Percentiles rank a stretch among this genome's conserved stretches.
Conservation (phyloP, 2,329 filamentous ascomycete species). For the Thelonectria olida region DNA sequence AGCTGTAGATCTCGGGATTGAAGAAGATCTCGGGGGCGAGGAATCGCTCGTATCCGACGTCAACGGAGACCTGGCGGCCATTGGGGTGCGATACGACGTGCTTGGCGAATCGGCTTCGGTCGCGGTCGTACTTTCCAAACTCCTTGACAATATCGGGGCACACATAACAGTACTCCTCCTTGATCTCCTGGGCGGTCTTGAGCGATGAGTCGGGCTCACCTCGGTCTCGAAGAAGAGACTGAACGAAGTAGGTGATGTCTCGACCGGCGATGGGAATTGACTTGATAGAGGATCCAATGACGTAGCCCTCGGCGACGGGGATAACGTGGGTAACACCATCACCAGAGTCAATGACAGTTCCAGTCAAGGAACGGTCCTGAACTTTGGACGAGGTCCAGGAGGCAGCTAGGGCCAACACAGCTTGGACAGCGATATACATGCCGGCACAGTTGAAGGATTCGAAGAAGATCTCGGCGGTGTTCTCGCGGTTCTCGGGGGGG, state of each 20-base stretch:
- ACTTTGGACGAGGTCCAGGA: conserved; percentile 99
- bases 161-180: conserved; percentile 98
- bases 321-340: conserved; percentile 99
- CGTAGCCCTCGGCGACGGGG: conserved; percentile 97
- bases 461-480: conserved; percentile 99
- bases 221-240: conserved; percentile 93
- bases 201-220: conserved; percentile 96
- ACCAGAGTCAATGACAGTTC: conserved; percentile 97
- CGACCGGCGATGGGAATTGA: conserved; percentile 97
- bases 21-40: conserved; percentile 99
- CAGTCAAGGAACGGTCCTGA: conserved; percentile 92
- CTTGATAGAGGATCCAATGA: conserved; percentile 99
- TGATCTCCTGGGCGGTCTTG: conserved; percentile 97
- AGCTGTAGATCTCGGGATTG: conserved; percentile 99
- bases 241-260: conserved; percentile 99
- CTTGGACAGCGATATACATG: conserved; percentile 98
- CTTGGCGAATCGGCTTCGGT: conserved; percentile 89
- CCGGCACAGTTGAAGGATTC: conserved; percentile 99
- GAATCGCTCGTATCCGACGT: conserved; percentile 98
- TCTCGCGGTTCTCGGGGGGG: conserved; percentile 97
- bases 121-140: conserved; percentile 92
- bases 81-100: conserved; percentile 88
- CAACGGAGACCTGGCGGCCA: conserved; percentile 84
- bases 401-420: conserved; percentile 92
- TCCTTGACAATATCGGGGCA: conserved; percentile 99